A percentile compares a stretch with the other conserved stretches of the same genome.
These are phyloP conservation scores for Fusarium brevicatenulatum DNA, from an alignment of 2,329 filamentous ascomycete species.

Conservation along the genomic window DNA sequence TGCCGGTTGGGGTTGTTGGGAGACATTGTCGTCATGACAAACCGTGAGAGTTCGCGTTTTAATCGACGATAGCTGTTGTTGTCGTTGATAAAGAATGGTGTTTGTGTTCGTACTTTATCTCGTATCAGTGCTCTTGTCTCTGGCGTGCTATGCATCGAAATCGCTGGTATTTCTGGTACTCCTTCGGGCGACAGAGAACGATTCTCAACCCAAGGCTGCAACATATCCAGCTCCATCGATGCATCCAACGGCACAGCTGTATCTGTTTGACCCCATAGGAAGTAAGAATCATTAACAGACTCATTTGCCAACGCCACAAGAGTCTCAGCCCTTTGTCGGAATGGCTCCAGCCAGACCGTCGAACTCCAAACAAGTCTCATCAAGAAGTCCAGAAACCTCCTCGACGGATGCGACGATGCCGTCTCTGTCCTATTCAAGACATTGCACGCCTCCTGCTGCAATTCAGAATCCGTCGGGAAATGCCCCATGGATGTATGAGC, in stretches of 20 bases:
- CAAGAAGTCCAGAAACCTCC: conserved; percentile 27
- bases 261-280: conserved; percentile 14
- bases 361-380: conserved; percentile 33
- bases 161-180: conserved; percentile 1
- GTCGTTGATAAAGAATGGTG: conserved; percentile 35
- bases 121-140: conserved; percentile 4
- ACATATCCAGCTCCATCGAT: conserved; percentile 19
- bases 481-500: conserved; percentile 22
- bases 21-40: conserved; percentile 35
- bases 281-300: conserved; percentile 3
- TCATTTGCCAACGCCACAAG: conserved; percentile 4
- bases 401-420: conserved; percentile 3
- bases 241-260: background rate
- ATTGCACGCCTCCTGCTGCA: conserved; percentile 33
- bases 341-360: conserved; percentile 18
- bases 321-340: conserved; percentile 13
- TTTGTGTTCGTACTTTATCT: conserved; percentile 26
- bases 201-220: conserved; percentile 25
- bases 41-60: conserved; percentile 24
- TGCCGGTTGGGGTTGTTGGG: conserved; percentile 33
- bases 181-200: conserved; percentile 22
- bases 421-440: conserved; percentile 5
- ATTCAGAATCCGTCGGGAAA: conserved; percentile 23
- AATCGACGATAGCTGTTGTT: conserved; percentile 34
- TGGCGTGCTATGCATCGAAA: background rate